A percentile compares a stretch with the other conserved stretches of the same genome.
Conservation (phyloP, 169 alveolate genomes). For the Cyclospora cayetanensis region DNA sequence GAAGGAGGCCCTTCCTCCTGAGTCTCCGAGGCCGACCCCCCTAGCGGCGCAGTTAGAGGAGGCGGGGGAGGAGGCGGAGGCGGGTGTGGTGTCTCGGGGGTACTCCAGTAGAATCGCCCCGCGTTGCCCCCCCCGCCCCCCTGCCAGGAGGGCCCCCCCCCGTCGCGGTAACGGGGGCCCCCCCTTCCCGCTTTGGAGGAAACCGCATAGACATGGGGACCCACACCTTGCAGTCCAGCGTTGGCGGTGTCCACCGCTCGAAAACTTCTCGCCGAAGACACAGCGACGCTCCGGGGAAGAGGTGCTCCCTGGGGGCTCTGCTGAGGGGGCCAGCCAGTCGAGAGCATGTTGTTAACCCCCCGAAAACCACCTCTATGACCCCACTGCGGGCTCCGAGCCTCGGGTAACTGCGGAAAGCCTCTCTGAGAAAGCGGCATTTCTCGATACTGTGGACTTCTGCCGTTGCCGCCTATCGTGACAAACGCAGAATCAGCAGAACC, state of each 20-base stretch:
- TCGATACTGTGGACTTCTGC: background rate
- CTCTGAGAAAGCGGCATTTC: background rate
- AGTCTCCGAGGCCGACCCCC: background rate
- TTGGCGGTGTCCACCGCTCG: constrained; percentile 26
- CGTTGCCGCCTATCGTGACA: background rate
- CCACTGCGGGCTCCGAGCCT: constrained; percentile 46
- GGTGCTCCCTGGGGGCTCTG: constrained; percentile 35
- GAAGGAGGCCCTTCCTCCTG: constrained; percentile 58
- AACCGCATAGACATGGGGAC: constrained; percentile 29
- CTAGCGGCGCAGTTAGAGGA: constrained; percentile 39
- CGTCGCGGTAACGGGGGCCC: constrained; percentile 41
- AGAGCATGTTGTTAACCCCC: too few species aligned
- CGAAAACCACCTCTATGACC: constrained; percentile 11
- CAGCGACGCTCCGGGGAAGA: background rate
- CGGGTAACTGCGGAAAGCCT: background rate
- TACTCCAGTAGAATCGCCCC: constrained; percentile 41
- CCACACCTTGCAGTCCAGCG: constrained; percentile 51
- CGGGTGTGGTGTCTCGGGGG: constrained; percentile 10
- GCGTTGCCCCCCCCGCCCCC: background rate
- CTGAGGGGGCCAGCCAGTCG: constrained; percentile 39
- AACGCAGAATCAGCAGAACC: constrained; percentile 34
- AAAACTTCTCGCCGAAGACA: background rate
- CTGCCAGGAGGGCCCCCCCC: background rate
- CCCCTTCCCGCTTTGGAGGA: constrained; percentile 29
- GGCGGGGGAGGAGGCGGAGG: constrained; percentile 58